Evolutionary conservation across 768 basidiomycete genomes (phyloP), one percentile per base, ranked within the genome.

Genomic region (Rhizopogon sp.): DNA sequence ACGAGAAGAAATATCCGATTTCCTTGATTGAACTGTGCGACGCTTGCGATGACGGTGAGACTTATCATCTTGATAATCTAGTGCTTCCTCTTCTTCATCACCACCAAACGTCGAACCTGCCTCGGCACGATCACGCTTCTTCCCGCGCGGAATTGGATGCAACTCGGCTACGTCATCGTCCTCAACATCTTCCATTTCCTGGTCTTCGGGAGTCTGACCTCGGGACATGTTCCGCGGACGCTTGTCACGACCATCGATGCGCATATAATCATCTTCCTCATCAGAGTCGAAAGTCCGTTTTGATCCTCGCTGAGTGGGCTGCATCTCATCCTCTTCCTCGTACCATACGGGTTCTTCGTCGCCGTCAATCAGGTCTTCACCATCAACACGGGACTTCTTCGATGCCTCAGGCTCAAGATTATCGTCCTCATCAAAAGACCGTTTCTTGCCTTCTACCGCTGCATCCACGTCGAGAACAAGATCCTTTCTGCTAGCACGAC

Each of bases 121-220:
- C 64, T 88, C 87, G 6, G 79, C 77, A 40, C 85, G 84, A 68
- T 87, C 87, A 58, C 89, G 83, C 72, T 92, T 92, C 75, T 80
- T 87, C 43, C 88, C 87, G 56, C 70, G 60, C 31, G 66, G 61
- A 54, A 70, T 62, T 45, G 70, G 68, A 53, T 62, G 66, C 47
- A 76, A 66, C 50, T 75, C 76, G 22, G 67, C 63, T 17, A 74
- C 59, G 43, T 75, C 72, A 59, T 80, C 79, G 47, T 70, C 75
- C 20, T 75, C 72, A 25, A 76, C 66, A 22, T 73, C 71, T 47
- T 70, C 70, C 58, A 71, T 67, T 31, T 62, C 66, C 55, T 70
- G 65, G 60, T 66, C 66, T 56, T 70, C 62, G 53, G 64, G 64
- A 47, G 67, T 66, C 55, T 76, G 75, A 56, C 77, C 76, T 43